Base-by-base conservation (phyloP, 352 stramenopile species). In the Pythium chondricola region DNA sequence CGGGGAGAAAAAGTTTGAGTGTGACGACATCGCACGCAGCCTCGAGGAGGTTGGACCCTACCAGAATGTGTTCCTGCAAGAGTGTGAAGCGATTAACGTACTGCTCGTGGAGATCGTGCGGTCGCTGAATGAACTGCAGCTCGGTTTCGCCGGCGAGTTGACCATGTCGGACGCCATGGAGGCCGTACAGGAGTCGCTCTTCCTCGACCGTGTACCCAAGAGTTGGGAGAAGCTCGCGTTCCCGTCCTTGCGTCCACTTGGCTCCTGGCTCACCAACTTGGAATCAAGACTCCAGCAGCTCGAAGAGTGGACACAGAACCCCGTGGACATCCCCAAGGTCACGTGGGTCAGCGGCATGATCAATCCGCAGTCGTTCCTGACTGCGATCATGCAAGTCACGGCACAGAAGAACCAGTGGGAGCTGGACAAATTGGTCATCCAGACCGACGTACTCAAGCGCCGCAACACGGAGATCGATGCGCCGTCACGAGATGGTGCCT, bases 111-210 rank as follows among this genome's bases (percentile, higher is more conserved):
- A 98, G 71, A 98, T 99, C 8, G 76, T 93, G 41, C 92, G 95
- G 14, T 98, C 93, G 14, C 75, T 99, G 17, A 97, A 96, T 59
- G 95, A 98, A 53, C 72, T 99, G n/a, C 86, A 97, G 47, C 72
- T 98, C 4, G 92, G 95, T 2, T 98, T 99, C 58, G 91, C 93
- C 1, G 96, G 96, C 21, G 95, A 98, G 56, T 65, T 99, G 27
- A 98, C 96, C 30, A 98, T 99, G 93, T 98, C 91, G 30, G 94
- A 98, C 50, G 74, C 92, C 7, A 99, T 99, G 95, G 95, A 98
- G 63, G 69, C 84, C 11, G 74, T 99, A 9, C 88, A 97, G 54
- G 85, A 96, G 61, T 85, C 88, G 21, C 70, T 99, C 11, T 98
- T 97, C 67, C 57, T 97, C 4, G 89, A 97, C 46, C 77, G 90